phyloP scores from a whole-genome alignment of 352 stramenopile genomes.

The Lagenidium giganteum region DNA sequence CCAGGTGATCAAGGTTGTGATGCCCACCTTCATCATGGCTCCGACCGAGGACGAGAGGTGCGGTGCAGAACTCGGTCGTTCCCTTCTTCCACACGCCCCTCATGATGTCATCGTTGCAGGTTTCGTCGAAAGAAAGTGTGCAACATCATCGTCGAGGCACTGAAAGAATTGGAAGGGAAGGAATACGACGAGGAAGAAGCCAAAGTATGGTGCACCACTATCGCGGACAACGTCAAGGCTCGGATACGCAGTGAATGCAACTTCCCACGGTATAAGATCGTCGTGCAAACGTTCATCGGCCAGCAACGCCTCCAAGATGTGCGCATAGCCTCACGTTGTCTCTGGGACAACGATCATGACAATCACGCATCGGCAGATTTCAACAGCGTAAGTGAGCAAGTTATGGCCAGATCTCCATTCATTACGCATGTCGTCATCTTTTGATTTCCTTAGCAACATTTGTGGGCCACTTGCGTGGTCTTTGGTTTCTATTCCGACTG shows the following conservation, averaged over 20 bases:
- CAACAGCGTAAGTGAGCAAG: slow-evolving; percentile 80
- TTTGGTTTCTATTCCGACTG: slow-evolving; percentile 91
- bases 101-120: slow-evolving; percentile 10
- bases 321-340: slow-evolving; percentile 88
- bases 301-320: slow-evolving; percentile 93
- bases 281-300: slow-evolving; percentile 93
- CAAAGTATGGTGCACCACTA: slow-evolving; percentile 56
- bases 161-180: slow-evolving; percentile 68
- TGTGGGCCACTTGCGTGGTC: slow-evolving; percentile 88
- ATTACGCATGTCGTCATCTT: neutral
- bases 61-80: neutral
- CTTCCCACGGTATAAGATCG: slow-evolving; percentile 90
- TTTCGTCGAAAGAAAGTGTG: slow-evolving; percentile 74
- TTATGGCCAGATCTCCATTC: too few species aligned
- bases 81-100: neutral
- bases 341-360: slow-evolving; percentile 93
- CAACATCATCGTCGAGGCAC: slow-evolving; percentile 65
- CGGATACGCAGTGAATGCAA: slow-evolving; percentile 58
- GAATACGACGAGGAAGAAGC: slow-evolving; percentile 71
- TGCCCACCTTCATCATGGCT: slow-evolving; percentile 83
- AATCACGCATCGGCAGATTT: slow-evolving; percentile 90
- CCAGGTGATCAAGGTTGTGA: slow-evolving; percentile 77
- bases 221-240: slow-evolving; percentile 60
- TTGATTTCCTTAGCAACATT: slow-evolving; percentile 46
- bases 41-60: slow-evolving; percentile 75